Evolutionary conservation across 202 grass and related monocot genomes (phyloP), one percentile per base, ranked within the genome.

Genomic region (Eragrostis tef): DNA sequence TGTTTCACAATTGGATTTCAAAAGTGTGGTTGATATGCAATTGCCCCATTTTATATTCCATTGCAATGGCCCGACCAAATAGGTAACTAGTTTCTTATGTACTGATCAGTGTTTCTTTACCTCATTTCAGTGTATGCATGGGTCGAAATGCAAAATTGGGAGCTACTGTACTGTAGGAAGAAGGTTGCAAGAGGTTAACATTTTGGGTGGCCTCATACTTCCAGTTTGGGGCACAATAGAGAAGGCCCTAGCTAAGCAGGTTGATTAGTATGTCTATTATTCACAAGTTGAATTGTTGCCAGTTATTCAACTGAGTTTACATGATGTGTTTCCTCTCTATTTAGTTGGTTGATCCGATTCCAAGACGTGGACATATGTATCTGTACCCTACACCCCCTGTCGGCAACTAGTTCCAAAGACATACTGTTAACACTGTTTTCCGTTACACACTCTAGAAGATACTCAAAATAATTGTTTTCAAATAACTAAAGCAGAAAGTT

Each of bases 201-300:
- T 99, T 84, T 89, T 99, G 82, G 97, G 97, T 29, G 97, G 97
- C 76, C 93, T 99, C 21, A 99, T 99, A 87, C 87, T 99, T 89
- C 97, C 97, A 59, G 91, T 99, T 48, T 99, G 97, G 97, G 84
- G 86, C 78, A 84, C 78, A 75, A 94, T 96, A 81, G 97, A 99
- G 75, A 99, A 93, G 83, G 90, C 93, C 27, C 87, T 99, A 48
- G 77, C 89, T 79, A 99, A 93, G 43, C 96, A 99, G 89, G 96
- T 99, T 87, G 53, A 20, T 19, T 67, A 67, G 60, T 79, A 31
- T 67, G 9, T 26, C 70, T 57, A 39, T 39, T 39, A 39, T 39
- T 39, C 34, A 39, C 34, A 31, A 31, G 29, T 31, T 26, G 36
- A 73, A 62, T 34, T 15, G 6, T 75, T 75, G 31, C n/a, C 63